phyloP scores from a whole-genome alignment of 1,284 basidiomycete species.

The Macrocystidia cucumis region DNA sequence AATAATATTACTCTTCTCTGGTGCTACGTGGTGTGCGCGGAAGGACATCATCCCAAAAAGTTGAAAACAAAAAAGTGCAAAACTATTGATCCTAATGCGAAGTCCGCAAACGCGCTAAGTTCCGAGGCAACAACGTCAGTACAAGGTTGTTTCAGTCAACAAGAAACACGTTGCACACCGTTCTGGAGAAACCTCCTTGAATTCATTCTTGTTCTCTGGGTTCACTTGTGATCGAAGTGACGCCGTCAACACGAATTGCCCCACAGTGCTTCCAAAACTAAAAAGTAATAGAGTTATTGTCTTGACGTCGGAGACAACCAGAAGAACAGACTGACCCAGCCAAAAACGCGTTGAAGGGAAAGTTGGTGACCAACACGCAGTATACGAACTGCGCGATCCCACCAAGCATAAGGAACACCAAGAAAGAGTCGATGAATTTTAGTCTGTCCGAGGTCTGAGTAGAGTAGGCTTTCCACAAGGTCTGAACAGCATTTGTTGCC shows the following conservation, averaged over 20 bases:
- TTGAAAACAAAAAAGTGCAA: slow-evolving; percentile 99
- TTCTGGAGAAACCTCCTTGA: slow-evolving; percentile 91
- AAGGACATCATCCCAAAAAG: slow-evolving; percentile 61
- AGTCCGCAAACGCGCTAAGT: slow-evolving; percentile 91
- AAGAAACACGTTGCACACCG: slow-evolving; percentile 47
- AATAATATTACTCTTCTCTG: no score
- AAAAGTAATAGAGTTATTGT: neutral
- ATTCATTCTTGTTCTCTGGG: slow-evolving; percentile 72
- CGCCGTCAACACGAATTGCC: slow-evolving; percentile 94
- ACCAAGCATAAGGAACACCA: slow-evolving; percentile 88
- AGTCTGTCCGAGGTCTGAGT: slow-evolving; percentile 75
- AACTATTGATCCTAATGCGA: slow-evolving; percentile 88
- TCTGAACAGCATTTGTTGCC: slow-evolving; percentile 39
- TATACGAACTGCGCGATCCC: slow-evolving; percentile 91
- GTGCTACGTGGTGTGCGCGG: no score
- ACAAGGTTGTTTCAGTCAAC: neutral
- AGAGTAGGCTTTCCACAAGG: slow-evolving; percentile 74
- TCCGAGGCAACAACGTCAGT: slow-evolving; percentile 3
- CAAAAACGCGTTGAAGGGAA: slow-evolving; percentile 96
- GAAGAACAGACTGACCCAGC: slow-evolving; percentile 63
- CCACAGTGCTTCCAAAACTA: slow-evolving; percentile 90
- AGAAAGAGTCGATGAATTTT: slow-evolving; percentile 91
- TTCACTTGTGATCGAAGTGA: slow-evolving; percentile 91
- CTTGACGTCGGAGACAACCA: slow-evolving; percentile 5
- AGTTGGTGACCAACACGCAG: slow-evolving; percentile 87